phyloP scores from a whole-genome alignment of 768 basidiomycete species.

The Mycena kentingensis region DNA sequence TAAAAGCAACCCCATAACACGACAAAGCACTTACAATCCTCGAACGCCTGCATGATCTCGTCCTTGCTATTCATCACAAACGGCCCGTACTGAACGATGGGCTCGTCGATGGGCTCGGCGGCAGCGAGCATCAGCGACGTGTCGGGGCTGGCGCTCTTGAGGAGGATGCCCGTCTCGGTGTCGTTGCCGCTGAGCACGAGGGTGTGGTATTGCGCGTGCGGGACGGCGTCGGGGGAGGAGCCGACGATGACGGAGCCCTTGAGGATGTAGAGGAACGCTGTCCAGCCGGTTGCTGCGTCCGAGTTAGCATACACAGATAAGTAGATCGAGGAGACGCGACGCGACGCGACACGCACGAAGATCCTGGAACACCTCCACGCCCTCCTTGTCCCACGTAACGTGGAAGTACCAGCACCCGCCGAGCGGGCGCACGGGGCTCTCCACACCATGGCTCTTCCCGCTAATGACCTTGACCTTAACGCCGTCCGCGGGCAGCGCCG shows the following conservation, averaged over 20 bases:
- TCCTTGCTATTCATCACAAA: slow-evolving; percentile 83
- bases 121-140: slow-evolving; percentile 81
- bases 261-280: slow-evolving; percentile 78
- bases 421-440: slow-evolving; percentile 86
- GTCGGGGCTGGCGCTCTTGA: slow-evolving; percentile 58
- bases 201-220: slow-evolving; percentile 70
- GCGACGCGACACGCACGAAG: slow-evolving; percentile 76
- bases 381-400: slow-evolving; percentile 62
- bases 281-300: slow-evolving; percentile 77
- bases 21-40: slow-evolving; percentile 63
- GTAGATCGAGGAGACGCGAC: not conserved
- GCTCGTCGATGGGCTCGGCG: slow-evolving; percentile 87
- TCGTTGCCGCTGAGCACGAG: slow-evolving; percentile 71
- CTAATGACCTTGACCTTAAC: slow-evolving; percentile 83
- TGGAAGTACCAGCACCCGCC: slow-evolving; percentile 97
- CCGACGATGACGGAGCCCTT: slow-evolving; percentile 71
- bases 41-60: slow-evolving; percentile 80
- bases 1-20: not conserved
- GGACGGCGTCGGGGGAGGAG: slow-evolving; percentile 35
- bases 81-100: slow-evolving; percentile 84
- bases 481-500: slow-evolving; percentile 72
- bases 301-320: not conserved
- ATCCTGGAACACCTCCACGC: slow-evolving; percentile 71
- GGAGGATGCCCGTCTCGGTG: slow-evolving; percentile 65
- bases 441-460: slow-evolving; percentile 82